A percentile compares a stretch with the other conserved stretches of the same genome.
phyloP scores from a whole-genome alignment of 371 early-diverging fungal genomes.

The Actinomucor elegans region DNA sequence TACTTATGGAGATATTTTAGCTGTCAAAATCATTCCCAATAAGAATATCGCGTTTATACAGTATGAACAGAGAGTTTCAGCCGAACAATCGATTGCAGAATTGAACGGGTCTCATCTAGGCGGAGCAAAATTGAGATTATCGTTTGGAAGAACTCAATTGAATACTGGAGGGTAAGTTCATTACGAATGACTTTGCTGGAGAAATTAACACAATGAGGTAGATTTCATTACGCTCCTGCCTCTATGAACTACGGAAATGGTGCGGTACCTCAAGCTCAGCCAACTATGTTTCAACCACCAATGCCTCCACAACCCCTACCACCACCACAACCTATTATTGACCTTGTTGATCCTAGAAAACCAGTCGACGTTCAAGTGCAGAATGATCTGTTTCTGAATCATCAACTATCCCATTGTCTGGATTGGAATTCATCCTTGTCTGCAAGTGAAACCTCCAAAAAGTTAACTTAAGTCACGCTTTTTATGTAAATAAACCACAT shows the following conservation, averaged over 20 bases:
- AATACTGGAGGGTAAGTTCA: background rate
- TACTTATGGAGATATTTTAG: conserved; percentile 77
- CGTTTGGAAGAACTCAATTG: conserved; percentile 79
- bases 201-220: too few relatives aligned
- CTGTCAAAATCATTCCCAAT: conserved; percentile 84
- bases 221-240: too few relatives aligned
- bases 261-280: background rate
- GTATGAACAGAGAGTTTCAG: conserved; percentile 70
- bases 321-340: background rate
- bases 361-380: conserved; percentile 3
- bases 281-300: background rate
- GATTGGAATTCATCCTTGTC: background rate
- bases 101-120: conserved; percentile 79
- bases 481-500: too few relatives aligned
- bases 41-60: conserved; percentile 90
- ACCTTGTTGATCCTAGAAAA: conserved; percentile 12
- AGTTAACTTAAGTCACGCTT: too few relatives aligned
- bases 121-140: conserved; percentile 74
- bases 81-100: conserved; percentile 78
- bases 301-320: background rate
- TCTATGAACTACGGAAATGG: conserved; percentile 1
- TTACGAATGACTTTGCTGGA: too few relatives aligned
- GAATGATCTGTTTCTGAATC: conserved; percentile 7
- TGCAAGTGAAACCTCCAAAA: conserved; percentile 2
- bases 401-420: background rate